These are phyloP conservation scores for Candida gigantensis DNA, from an alignment of 1,139 yeast species.

Conservation along the genomic window DNA sequence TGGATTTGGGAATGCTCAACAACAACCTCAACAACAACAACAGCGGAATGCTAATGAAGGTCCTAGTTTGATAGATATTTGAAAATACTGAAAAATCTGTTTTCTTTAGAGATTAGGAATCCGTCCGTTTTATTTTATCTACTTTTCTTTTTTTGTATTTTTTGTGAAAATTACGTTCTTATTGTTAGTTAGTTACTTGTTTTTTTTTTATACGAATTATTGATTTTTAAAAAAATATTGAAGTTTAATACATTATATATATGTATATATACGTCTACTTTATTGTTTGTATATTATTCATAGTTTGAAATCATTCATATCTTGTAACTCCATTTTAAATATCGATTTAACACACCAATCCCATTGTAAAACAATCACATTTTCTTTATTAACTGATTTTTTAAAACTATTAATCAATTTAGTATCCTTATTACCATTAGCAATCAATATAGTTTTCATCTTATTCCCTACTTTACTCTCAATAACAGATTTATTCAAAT, in stretches of 20 bases:
- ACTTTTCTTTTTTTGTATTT: no score
- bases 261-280: neutral
- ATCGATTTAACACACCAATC: slow-evolving; percentile 67
- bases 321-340: slow-evolving; percentile 45
- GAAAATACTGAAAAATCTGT: no score
- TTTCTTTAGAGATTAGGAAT: no score
- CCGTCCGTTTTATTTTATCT: no score
- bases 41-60: slow-evolving; percentile 37
- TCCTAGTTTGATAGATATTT: slow-evolving; percentile 52
- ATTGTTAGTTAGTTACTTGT: neutral
- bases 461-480: slow-evolving; percentile 15
- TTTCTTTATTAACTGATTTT: slow-evolving; percentile 15
- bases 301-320: slow-evolving; percentile 24
- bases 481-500: slow-evolving; percentile 9
- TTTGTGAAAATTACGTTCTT: no score
- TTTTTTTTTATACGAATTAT: no score
- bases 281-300: slow-evolving; percentile 12
- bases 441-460: slow-evolving; percentile 30
- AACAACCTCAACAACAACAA: slow-evolving; percentile 30
- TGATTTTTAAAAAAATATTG: no score
- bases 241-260: neutral
- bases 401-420: slow-evolving; percentile 45
- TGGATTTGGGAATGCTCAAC: slow-evolving; percentile 81
- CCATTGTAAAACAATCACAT: slow-evolving; percentile 55
- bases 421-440: slow-evolving; percentile 45